A percentile compares a stretch with the other conserved stretches of the same genome.
phyloP scores from a whole-genome alignment of 441 rosid species.

The Cnidoscolus chayamansa region DNA sequence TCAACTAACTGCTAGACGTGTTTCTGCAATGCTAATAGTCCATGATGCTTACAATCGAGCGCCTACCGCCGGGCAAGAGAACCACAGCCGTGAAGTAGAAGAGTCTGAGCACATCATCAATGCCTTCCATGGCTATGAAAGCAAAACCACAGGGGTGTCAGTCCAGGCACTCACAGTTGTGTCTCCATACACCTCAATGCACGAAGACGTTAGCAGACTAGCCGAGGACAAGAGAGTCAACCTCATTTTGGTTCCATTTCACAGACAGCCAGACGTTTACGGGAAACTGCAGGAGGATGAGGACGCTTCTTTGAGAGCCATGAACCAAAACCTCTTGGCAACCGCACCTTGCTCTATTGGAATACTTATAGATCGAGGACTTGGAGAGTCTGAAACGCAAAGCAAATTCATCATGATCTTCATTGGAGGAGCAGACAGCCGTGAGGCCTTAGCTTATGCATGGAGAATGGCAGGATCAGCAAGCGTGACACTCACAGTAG shows the following conservation, averaged over 20 bases:
- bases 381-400: conserved; percentile 15
- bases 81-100: conserved; percentile 21
- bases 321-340: conserved; percentile 39
- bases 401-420: conserved; percentile 36
- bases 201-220: conserved; percentile 44
- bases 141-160: conserved; percentile 21
- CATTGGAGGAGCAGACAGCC: conserved; percentile 46
- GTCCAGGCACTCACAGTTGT: conserved; percentile 47
- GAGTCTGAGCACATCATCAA: conserved; percentile 41
- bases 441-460: conserved; percentile 56
- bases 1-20: conserved; percentile 44
- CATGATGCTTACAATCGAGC: conserved; percentile 31
- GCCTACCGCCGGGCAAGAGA: not conserved
- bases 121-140: conserved; percentile 33
- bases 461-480: conserved; percentile 45
- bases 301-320: conserved; percentile 30
- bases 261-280: conserved; percentile 32
- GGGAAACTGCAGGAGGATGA: conserved; percentile 30
- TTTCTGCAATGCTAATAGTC: conserved; percentile 59
- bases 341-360: conserved; percentile 47
- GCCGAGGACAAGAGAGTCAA: conserved; percentile 43
- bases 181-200: conserved; percentile 51
- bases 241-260: conserved; percentile 42
- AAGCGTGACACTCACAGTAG: conserved; percentile 29
- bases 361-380: conserved; percentile 52